phyloP scores from a whole-genome alignment of 2,329 filamentous ascomycete genomes.

The Aquanectria penicillioides region DNA sequence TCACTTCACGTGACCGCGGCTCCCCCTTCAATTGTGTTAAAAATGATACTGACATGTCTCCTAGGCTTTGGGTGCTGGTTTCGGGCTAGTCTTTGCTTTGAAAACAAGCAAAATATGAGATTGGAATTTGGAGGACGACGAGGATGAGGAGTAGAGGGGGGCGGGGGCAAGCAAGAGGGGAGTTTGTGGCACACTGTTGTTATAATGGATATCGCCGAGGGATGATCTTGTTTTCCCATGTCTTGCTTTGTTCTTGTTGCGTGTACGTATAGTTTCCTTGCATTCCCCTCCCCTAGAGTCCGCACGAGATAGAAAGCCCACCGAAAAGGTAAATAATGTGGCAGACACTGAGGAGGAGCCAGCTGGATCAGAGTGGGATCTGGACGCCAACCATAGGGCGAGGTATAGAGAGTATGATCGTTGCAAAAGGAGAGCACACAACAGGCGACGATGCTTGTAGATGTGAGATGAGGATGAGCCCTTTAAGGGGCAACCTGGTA shows the following conservation, averaged over 20 bases:
- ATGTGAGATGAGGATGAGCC: no score
- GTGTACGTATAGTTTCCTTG: slow-evolving; percentile 36
- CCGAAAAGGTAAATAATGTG: slow-evolving; percentile 16
- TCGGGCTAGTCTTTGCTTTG: slow-evolving; percentile 43
- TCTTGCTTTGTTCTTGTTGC: slow-evolving; percentile 27
- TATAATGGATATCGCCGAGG: slow-evolving; percentile 36
- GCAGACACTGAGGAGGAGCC: slow-evolving; percentile 1
- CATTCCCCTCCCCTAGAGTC: slow-evolving; percentile 26
- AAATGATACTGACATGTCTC: slow-evolving; percentile 22
- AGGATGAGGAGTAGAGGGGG: slow-evolving; percentile 16
- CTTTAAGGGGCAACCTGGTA: no score
- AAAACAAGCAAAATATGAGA: slow-evolving; percentile 22
- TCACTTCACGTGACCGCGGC: not conserved
- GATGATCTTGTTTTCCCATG: slow-evolving; percentile 29
- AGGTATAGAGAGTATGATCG: slow-evolving; percentile 2
- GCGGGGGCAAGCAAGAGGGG: slow-evolving; percentile 16
- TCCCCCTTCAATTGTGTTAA: not conserved
- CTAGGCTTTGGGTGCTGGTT: slow-evolving; percentile 53
- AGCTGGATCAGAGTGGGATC: not conserved
- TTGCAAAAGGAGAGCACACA: not conserved
- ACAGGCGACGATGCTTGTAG: no score
- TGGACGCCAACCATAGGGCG: not conserved
- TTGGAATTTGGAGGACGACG: slow-evolving; percentile 4
- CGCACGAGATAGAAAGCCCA: slow-evolving; percentile 17
- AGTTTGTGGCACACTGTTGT: slow-evolving; percentile 36